Conservation (phyloP, 2,329 filamentous ascomycete species). For the Fusarium brachygibbosum region DNA sequence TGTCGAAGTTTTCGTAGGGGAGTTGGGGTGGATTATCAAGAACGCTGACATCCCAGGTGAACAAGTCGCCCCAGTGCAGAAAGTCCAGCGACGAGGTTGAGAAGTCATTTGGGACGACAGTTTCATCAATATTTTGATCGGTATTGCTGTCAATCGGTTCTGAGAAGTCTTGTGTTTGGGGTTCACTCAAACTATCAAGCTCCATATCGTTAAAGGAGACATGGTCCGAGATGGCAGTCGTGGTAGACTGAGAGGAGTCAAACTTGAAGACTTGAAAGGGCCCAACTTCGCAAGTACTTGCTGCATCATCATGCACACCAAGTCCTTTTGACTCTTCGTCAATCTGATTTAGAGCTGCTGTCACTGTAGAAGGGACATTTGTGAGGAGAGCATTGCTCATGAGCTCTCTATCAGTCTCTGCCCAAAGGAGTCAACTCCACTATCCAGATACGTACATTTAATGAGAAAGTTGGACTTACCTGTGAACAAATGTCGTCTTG, state of each 20-base stretch:
- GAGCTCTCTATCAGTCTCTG: constrained; percentile 31
- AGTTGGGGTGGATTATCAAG: constrained; percentile 36
- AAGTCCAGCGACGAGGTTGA: constrained; percentile 24
- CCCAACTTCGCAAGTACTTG: constrained; percentile 14
- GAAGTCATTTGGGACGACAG: background rate
- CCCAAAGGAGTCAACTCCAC: too few relatives aligned
- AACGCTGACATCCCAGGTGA: constrained; percentile 42
- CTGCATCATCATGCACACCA: constrained; percentile 3
- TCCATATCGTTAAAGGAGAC: constrained; percentile 29
- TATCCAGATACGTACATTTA: rapidly evolving
- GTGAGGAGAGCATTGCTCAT: constrained; percentile 38
- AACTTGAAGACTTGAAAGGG: constrained; percentile 43
- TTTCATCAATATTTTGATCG: background rate
- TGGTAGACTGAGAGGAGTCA: constrained; percentile 3
- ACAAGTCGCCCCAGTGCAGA: constrained; percentile 41
- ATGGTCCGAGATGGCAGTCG: constrained; percentile 24
- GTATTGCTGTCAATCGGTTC: constrained; percentile 2
- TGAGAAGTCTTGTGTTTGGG: constrained; percentile 8
- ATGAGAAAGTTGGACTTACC: constrained; percentile 1
- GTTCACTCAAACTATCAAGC: constrained; percentile 21
- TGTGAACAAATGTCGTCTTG: constrained; percentile 40
- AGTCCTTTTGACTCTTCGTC: constrained; percentile 38
- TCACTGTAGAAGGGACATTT: constrained; percentile 29
- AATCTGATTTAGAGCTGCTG: constrained; percentile 35
- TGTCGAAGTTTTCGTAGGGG: constrained; percentile 15